phyloP scores from a whole-genome alignment of 805 yeast species.

The Candida oleophila region DNA sequence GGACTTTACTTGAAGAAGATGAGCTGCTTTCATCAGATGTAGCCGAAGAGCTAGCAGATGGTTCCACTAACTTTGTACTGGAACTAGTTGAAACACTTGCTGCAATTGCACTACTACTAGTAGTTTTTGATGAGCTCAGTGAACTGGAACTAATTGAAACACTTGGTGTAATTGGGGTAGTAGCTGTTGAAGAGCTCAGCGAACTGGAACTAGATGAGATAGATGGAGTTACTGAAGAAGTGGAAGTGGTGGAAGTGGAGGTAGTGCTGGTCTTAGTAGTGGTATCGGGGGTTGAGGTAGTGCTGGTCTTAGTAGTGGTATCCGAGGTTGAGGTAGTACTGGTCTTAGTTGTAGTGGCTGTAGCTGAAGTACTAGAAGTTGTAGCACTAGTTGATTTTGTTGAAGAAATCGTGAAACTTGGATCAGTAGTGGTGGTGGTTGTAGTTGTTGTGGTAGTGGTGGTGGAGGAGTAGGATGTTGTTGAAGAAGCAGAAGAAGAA shows the following conservation, averaged over 20 bases:
- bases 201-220: too few species aligned
- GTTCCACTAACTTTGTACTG: too few species aligned
- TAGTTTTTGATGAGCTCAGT: not conserved
- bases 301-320: not conserved
- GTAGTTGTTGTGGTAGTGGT: conserved; percentile 5
- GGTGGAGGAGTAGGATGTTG: conserved; percentile 6
- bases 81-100: too few species aligned
- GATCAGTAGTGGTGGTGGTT: conserved; percentile 7
- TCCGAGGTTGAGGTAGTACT: not conserved
- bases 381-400: conserved; percentile 6
- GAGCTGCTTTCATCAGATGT: too few species aligned
- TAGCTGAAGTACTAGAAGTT: not conserved
- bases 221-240: conserved; percentile 5
- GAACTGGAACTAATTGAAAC: conserved; percentile 1
- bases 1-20: not conserved
- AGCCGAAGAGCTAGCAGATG: too few species aligned
- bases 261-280: not conserved
- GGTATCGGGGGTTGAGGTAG: not conserved
- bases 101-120: too few species aligned
- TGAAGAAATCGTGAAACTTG: too few species aligned
- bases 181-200: not conserved
- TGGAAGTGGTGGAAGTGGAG: not conserved
- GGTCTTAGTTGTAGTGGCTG: not conserved
- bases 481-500: conserved; percentile 1
- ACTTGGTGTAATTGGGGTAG: conserved; percentile 3